Evolutionary conservation across 2,329 filamentous ascomycete species (phyloP), one percentile per base, ranked within the genome.

Genomic region (Aspergillus proliferans): DNA sequence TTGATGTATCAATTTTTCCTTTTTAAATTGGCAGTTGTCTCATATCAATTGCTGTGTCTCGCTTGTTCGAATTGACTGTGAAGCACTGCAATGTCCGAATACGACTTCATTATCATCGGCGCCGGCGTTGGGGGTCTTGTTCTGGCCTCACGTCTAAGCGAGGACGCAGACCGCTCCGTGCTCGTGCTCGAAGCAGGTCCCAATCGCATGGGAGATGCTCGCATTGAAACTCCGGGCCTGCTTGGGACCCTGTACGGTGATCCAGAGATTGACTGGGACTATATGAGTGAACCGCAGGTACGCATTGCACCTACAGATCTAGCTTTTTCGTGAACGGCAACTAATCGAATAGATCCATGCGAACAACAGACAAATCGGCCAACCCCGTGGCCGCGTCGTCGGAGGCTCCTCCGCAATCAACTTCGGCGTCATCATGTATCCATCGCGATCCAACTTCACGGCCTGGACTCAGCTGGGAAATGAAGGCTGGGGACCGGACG

Each of bases 391-490:
- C 30, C 74, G 74, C 45, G 72, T 76, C 0, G 65, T 80, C 0
- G 77, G 77, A 4, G 77, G 77, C 8, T 73, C 71, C 12, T 74
- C 65, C 8, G 67, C 73, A 0, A 51, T 78, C 26, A 77, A 78
- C 52, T 71, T 75, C 30, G 63, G 61, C 14, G 47, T 52, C 12
- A 28, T 58, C 7, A 36, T 60, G 12, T 58, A 58, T 21, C 58
- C 58, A 3, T 48, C 50, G 4, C 56, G 58, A n/a, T 57, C 61
- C 0, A 73, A 74, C 36, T 75, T 75, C 43, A 62, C 76, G 44
- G 62, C 65, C 1, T 79, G 76, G 75, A 66, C 66, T 33, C 59
- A 60, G 2, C 56, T 79, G 1, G 76, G 75, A 0, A 75, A 76
- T 36, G 57, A 67, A 0, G 74, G 70, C 2, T 77, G 72, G 71